phyloP scores from a whole-genome alignment of 306 rosid genomes.

The Arachis hypogaea region DNA sequence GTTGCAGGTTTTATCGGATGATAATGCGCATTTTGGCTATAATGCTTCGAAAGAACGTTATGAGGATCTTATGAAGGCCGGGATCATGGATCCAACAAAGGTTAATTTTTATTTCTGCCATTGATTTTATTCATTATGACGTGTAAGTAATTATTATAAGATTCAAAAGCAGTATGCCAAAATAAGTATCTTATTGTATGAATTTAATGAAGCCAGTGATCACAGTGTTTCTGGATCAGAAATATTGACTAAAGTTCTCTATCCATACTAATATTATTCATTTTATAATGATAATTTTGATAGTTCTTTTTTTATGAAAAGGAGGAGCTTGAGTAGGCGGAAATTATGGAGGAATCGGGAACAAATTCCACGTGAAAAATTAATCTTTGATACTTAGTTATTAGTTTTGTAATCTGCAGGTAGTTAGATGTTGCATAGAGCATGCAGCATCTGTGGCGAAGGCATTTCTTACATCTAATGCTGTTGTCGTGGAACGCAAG shows the following conservation, averaged over 20 bases:
- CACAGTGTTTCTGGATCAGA: conserved; percentile 3
- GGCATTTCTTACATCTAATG: conserved; percentile 75
- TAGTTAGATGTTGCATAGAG: conserved; percentile 91
- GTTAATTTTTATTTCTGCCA: conserved; percentile 30
- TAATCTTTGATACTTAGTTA: not conserved
- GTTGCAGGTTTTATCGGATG: conserved; percentile 65
- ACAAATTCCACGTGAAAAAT: not conserved
- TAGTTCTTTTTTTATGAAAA: not conserved
- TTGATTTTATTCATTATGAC: not conserved
- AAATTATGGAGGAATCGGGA: not conserved
- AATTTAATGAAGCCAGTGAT: conserved; percentile 15
- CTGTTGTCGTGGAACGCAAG: conserved; percentile 74
- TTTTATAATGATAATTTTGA: not conserved
- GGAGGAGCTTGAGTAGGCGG: not conserved
- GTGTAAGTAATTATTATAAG: not conserved
- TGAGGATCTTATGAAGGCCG: conserved; percentile 83
- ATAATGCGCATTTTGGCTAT: conserved; percentile 65
- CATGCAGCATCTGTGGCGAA: conserved; percentile 90
- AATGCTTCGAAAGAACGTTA: conserved; percentile 80
- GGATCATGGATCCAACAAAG: conserved; percentile 94
- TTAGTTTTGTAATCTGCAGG: conserved; percentile 48
- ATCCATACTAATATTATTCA: not conserved
- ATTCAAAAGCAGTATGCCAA: not conserved
- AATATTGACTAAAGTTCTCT: not conserved
- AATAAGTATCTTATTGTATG: not conserved